These are phyloP conservation scores for Mycena leptocephala DNA, from an alignment of 768 basidiomycete genomes.

Conservation along the genomic window DNA sequence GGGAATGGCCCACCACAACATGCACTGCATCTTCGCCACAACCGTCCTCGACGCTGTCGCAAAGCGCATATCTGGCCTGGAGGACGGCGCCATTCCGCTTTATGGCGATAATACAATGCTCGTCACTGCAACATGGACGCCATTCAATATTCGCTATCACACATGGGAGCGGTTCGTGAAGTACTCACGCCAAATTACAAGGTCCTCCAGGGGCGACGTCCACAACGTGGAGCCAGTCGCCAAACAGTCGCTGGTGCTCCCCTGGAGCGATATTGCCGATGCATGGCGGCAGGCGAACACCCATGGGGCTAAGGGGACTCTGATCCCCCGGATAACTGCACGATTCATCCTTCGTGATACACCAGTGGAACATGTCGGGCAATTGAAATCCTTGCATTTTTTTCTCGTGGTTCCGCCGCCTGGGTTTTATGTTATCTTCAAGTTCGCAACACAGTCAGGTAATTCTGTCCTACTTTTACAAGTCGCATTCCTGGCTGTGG, in stretches of 20 bases:
- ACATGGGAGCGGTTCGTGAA: conserved; percentile 6
- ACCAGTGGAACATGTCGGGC: too few species aligned
- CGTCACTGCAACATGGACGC: not conserved
- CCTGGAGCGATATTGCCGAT: not conserved
- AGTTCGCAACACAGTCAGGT: too few species aligned
- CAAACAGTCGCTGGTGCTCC: not conserved
- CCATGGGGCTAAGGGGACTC: not conserved
- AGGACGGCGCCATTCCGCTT: not conserved
- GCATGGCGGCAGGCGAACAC: not conserved
- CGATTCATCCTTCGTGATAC: not conserved
- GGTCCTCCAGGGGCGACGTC: not conserved
- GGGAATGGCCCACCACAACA: not conserved
- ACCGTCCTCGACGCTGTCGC: not conserved
- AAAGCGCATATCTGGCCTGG: not conserved
- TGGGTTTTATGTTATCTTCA: too few species aligned
- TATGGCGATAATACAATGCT: not conserved
- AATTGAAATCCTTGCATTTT: too few species aligned
- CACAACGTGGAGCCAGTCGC: not conserved
- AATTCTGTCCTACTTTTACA: too few species aligned
- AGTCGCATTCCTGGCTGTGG: too few species aligned
- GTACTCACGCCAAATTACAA: conserved; percentile 2
- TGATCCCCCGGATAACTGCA: not conserved
- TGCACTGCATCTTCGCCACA: not conserved
- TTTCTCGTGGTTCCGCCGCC: too few species aligned
- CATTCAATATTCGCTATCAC: not conserved